A percentile compares a stretch with the other conserved stretches of the same genome.
These are phyloP conservation scores for Fusarium tricinctum DNA, from an alignment of 2,329 filamentous ascomycete genomes.

Conservation along the genomic window DNA sequence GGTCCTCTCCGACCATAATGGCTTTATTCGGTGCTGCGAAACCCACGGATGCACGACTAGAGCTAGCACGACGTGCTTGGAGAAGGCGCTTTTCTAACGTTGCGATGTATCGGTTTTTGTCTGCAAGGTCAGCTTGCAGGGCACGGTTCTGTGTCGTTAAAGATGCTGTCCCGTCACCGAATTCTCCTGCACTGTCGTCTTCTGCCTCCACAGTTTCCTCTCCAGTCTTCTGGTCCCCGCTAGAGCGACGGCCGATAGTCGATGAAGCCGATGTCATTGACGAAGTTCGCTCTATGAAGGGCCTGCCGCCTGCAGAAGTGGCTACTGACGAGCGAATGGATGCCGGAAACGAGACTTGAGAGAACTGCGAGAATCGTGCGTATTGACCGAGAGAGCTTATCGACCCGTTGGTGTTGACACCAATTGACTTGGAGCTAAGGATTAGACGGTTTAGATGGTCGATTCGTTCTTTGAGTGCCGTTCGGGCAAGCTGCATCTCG, in stretches of 20 bases:
- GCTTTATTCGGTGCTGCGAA: constrained; percentile 72
- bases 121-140: constrained; percentile 93
- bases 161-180: constrained; percentile 87
- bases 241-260: constrained; percentile 69
- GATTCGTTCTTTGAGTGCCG: constrained; percentile 95
- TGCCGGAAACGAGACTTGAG: constrained; percentile 67
- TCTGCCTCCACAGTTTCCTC: constrained; percentile 67
- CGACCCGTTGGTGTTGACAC: constrained; percentile 85
- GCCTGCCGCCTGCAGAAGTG: constrained; percentile 67
- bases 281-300: constrained; percentile 72
- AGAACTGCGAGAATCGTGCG: constrained; percentile 75
- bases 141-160: constrained; percentile 88
- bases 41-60: constrained; percentile 85
- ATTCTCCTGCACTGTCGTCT: constrained; percentile 81
- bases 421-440: constrained; percentile 93
- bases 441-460: constrained; percentile 97
- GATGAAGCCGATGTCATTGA: constrained; percentile 76
- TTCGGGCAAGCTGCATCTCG: constrained; percentile 97
- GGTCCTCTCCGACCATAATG: constrained; percentile 82
- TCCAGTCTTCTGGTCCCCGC: constrained; percentile 60
- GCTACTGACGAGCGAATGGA: constrained; percentile 79
- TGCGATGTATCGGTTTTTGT: constrained; percentile 96
- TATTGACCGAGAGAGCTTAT: constrained; percentile 76
- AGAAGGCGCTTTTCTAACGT: constrained; percentile 93
- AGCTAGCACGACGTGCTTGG: constrained; percentile 90